Evolutionary conservation across 139 green algal species (phyloP), one percentile per base, ranked within the genome.

Genomic region (Choricystis sp.): DNA sequence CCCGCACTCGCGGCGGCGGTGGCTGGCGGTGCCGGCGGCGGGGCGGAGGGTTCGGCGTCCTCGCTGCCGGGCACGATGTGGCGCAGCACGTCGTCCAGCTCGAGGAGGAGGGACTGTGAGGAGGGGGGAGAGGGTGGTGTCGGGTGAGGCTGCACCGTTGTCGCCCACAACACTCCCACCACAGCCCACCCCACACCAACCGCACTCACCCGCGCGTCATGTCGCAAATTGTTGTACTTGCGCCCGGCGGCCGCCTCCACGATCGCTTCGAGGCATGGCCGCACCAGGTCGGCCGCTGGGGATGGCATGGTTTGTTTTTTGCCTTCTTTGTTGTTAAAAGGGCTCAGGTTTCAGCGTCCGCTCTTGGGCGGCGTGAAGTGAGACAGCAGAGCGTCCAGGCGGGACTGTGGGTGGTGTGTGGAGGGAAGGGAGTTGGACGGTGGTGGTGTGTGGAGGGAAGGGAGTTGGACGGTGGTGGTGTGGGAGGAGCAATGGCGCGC

Each of bases 251-350:
- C 66, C 9, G 58, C 60, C 20, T 74, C 64, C n/a, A 49, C 26
- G 29, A 84, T 80, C 26, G 72, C 75, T 29, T 81, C 69, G 3
- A 84, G 70, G 28, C 69, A 77, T 4, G 78, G 76, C 14, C 65
- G 64, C 22, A 83, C 24, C 9, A 84, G 64, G 25, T 56, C 63
- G 0, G 72, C 61, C 2, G 72, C n/a, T n/a, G n/a, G n/a, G n/a
- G n/a, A n/a, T n/a, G n/a, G n/a, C n/a, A n/a, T n/a, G n/a, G n/a
- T n/a, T n/a, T n/a, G n/a, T n/a, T n/a, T n/a, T n/a, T n/a, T n/a
- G n/a, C n/a, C n/a, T n/a, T n/a, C n/a, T n/a, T n/a, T n/a, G n/a
- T n/a, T n/a, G n/a, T n/a, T n/a, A n/a, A n/a, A n/a, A n/a, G n/a
- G n/a, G n/a, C n/a, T n/a, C n/a, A n/a, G n/a, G n/a, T n/a, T n/a